phyloP scores from a whole-genome alignment of 2,329 filamentous ascomycete species.

The Diaporthe ilicicola region DNA sequence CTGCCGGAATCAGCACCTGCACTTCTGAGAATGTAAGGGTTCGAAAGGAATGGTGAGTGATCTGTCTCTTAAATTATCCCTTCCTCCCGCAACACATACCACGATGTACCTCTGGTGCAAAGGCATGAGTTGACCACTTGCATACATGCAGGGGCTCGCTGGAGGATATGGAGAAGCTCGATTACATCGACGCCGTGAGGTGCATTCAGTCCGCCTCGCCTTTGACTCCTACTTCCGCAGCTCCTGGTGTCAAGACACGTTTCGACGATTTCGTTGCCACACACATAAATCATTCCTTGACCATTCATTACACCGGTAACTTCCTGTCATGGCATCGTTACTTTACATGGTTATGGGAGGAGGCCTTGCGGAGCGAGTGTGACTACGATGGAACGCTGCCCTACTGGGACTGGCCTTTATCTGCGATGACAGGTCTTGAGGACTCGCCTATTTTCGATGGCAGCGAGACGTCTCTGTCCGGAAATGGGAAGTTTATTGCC shows the following conservation, averaged over 20 bases:
- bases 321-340: slow-evolving; percentile 27
- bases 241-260: background rate
- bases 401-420: slow-evolving; percentile 59
- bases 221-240: too few species aligned
- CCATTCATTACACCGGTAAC: slow-evolving; percentile 43
- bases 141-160: background rate
- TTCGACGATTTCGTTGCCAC: slow-evolving; percentile 59
- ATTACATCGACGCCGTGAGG: background rate
- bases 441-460: slow-evolving; percentile 62
- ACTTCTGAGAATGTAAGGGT: too few species aligned
- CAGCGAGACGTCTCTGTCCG: slow-evolving; percentile 53
- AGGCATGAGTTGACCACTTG: too few species aligned
- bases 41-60: too few species aligned
- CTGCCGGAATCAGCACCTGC: too few species aligned
- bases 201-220: background rate
- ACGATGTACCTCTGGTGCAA: too few species aligned
- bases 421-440: slow-evolving; percentile 48
- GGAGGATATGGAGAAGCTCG: background rate
- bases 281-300: slow-evolving; percentile 57
- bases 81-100: too few species aligned
- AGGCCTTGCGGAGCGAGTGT: slow-evolving; percentile 20
- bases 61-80: too few species aligned
- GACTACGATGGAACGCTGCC: slow-evolving; percentile 35
- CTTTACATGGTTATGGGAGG: slow-evolving; percentile 18
- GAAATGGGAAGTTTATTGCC: slow-evolving; percentile 50